Evolutionary conservation across 2,329 filamentous ascomycete species (phyloP), one percentile per base, ranked within the genome.

Genomic region (Cladosporium austrohemisphaericum): DNA sequence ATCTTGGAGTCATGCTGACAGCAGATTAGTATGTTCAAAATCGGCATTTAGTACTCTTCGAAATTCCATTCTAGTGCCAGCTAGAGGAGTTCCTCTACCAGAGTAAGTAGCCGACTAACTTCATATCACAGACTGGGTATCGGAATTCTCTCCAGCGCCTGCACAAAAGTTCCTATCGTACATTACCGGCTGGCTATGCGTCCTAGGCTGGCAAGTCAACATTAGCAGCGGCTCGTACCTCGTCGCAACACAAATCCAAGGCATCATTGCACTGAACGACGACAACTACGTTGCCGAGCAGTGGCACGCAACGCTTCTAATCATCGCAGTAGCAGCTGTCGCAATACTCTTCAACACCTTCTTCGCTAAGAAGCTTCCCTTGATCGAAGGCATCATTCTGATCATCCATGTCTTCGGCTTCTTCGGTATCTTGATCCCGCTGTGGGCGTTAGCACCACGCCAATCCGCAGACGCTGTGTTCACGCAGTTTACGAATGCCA

Each of bases 281-380:
- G 49, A 61, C 1, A 41, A 35, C 26, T 72, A 72, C 56, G 49
- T 57, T 3, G 52, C 63, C 11, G 41, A 67, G 18, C 55, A 60
- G 22, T 79, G 74, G 44, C 76, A 78, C 41, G 71, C 65, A 1
- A 77, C 75, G 0, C 62, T 78, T 1, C 59, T 78, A 1, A 68
- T 69, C 50, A 75, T 71, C 60, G 71, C 69, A 0, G 59, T 74
- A 10, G 63, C 68, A 14, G 37, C 57, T 20, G 40, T 67, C 28
- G 57, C 57, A 4, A 61, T 64, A 22, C 50, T 63, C 20, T 67
- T 77, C 57, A 78, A 77, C 54, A 68, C 68, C 2, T 61, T 71
- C 18, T 65, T 68, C 8, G 70, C 68, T 2, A 66, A 65, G 33
- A 55, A 71, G 2, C 61, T 78, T 2, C 73, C 74, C 1, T 63